A percentile compares a stretch with the other conserved stretches of the same genome.
Conservation (phyloP, 495 filamentous ascomycete genomes). For the Astrocystis sublimbata region DNA sequence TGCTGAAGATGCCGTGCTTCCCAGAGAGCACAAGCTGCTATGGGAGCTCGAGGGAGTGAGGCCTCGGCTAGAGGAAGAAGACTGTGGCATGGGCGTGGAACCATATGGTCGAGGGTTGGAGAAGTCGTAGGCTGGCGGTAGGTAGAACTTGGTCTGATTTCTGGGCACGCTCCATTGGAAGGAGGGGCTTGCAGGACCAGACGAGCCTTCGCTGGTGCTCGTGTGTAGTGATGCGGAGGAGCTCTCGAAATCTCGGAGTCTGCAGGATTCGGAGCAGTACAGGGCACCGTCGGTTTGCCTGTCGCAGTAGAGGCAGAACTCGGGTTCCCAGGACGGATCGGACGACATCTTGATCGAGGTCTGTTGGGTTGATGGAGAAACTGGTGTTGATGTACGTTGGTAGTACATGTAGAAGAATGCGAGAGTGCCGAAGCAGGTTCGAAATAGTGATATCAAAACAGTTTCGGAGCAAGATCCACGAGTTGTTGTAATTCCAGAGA, state of each 20-base stretch:
- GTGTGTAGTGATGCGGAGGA: constrained; percentile 58
- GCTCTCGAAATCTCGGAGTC: constrained; percentile 82
- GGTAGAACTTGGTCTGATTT: constrained; percentile 59
- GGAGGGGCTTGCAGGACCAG: constrained; percentile 45
- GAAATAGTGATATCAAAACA: background rate
- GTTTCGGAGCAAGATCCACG: background rate
- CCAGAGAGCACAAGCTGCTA: constrained; percentile 79
- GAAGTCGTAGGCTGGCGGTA: constrained; percentile 72
- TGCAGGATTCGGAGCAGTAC: constrained; percentile 94
- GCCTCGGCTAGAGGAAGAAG: constrained; percentile 36
- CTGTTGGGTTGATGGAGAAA: constrained; percentile 13
- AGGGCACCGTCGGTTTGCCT: constrained; percentile 75
- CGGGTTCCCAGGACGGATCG: constrained; percentile 79
- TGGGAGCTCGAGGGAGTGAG: constrained; percentile 83
- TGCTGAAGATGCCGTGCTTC: constrained; percentile 53
- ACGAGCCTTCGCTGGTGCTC: constrained; percentile 54
- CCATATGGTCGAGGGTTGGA: constrained; percentile 50
- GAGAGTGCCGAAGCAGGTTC: constrained; percentile 16
- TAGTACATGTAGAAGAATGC: constrained; percentile 17
- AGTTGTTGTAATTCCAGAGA: background rate
- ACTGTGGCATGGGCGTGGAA: constrained; percentile 39
- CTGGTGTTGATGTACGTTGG: constrained; percentile 11
- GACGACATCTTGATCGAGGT: constrained; percentile 52
- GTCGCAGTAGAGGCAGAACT: constrained; percentile 95
- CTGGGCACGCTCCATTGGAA: constrained; percentile 46